Base-by-base conservation (phyloP, 495 filamentous ascomycete genomes). In the Tricharina praecox region DNA sequence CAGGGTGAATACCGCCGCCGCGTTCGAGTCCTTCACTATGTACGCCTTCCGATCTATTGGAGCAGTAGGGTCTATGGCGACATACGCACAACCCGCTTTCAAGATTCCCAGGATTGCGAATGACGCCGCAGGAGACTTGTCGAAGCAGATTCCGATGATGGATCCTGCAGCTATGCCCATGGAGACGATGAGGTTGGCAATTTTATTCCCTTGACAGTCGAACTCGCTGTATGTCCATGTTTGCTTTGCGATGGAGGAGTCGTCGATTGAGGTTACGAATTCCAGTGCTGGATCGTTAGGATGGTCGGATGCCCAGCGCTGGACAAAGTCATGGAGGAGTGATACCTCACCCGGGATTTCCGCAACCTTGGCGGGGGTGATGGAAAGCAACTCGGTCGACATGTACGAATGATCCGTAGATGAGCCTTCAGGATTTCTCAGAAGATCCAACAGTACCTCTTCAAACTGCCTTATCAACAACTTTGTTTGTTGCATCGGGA, bases 31-130 rank as follows among this genome's bases (percentile, higher is more conserved):
- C 23, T 67, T 44, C 2, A 80, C 34, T 15, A 85, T 83, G 50
- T 78, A 86, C 39, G 68, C 62, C 43, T 78, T 74, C 26, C 82
- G 65, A 5, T 73, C 67, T 28, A 60, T 50, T 0, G 82, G 82
- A 0, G 80, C 73, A 5, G 61, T 69, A 2, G 70, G 77, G 66
- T 78, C 85, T 28, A 78, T 66, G 0, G 86, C 84, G 16, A 94
- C 67, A 63, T 86, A 95, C 1, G 76, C 72, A 55, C 81, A 88
- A 0, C 85, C 87, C 4, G 77, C 75, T 60, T 90, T 90, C 38
- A 90, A 64, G 35, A 87, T 77, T 3, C 82, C 85, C 4, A 90
- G 66, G 19, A 88, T 83, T 2, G 81, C 74, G 50, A 85, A 78
- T 37, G 79, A 85, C 8, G 84, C 73, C 40, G 82, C 75, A 0